These are phyloP conservation scores for Cystofilobasidium bisporidii DNA, from an alignment of 768 basidiomycete species.

Conservation along the genomic window DNA sequence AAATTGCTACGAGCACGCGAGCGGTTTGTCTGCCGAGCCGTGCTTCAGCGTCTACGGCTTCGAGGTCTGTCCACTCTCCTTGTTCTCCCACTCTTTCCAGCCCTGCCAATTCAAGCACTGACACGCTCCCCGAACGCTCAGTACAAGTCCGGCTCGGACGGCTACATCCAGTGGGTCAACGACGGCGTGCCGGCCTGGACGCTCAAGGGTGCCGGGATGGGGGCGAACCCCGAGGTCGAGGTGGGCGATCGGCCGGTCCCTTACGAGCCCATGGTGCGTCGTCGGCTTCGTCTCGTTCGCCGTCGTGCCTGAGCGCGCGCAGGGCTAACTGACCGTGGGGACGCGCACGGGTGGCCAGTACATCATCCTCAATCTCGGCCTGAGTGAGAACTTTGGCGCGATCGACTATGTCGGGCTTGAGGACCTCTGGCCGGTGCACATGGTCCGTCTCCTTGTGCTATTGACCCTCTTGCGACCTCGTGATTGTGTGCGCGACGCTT, in stretches of 20 bases:
- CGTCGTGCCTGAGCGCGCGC: not conserved
- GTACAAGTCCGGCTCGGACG: slow-evolving; percentile 15
- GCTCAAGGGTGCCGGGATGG: slow-evolving; percentile 56
- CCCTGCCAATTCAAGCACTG: too few relatives aligned
- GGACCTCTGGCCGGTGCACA: not conserved
- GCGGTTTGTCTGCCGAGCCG: not conserved
- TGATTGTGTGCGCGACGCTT: too few relatives aligned
- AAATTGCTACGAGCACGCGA: slow-evolving; percentile 15
- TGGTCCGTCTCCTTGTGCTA: not conserved
- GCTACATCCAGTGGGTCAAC: slow-evolving; percentile 24
- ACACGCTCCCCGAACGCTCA: too few relatives aligned
- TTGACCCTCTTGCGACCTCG: too few relatives aligned
- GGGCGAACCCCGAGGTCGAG: slow-evolving; percentile 51
- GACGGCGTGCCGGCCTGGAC: slow-evolving; percentile 39
- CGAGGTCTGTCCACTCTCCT: not conserved
- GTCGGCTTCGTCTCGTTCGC: not conserved
- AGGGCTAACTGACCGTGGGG: not conserved
- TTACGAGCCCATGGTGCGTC: slow-evolving; percentile 68
- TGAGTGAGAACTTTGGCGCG: not conserved
- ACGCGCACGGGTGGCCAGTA: not conserved
- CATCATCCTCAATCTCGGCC: not conserved
- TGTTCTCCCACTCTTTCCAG: too few relatives aligned
- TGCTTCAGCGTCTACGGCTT: slow-evolving; percentile 2
- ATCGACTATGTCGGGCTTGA: not conserved
- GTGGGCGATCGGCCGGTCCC: slow-evolving; percentile 63